Base-by-base conservation (phyloP, 2,329 filamentous ascomycete species). In the Epichloe aotearoae region DNA sequence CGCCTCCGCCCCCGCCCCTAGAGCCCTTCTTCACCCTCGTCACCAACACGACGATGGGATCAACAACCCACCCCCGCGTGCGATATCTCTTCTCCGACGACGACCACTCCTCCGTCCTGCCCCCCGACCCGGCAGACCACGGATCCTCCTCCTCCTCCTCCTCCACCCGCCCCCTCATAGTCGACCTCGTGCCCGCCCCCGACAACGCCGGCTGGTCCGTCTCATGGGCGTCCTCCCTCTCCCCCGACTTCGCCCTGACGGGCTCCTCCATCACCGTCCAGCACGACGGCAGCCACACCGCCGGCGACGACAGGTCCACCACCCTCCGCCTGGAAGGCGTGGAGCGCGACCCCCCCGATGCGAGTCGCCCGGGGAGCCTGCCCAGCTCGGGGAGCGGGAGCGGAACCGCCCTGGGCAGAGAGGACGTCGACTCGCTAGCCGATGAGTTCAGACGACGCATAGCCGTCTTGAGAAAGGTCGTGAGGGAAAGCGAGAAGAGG, bases 41-140 rank as follows among this genome's bases (percentile, higher is more conserved):
- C 56, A 82, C 87, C 62, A 89, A 95, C 65, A 69, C 76, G 11
- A 77, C 80, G n/a, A 83, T 79, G 8, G 77, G 80, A 59, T 79
- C 86, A 44, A 86, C 88, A 54, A 76, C 88, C 60, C 90, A 97
- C 64, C 93, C 91, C 1, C 82, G 80, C 49, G 82, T 95, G 1
- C 88, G 91, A 69, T 97, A 97, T 70, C 78, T 97, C 61, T 97
- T 98, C 71, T 80, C 80, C 58, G 90, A 97, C 66, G 93, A 97
- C 67, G 89, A 96, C 62, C 79, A 82, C 2, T 85, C 90, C 45
- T 85, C 89, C 44, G 72, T 86, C 43, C 73, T 95, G 38, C 85
- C 23, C 23, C 2, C 85, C 1, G 36, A 50, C 20, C 75, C 80
- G 38, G 82, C 85, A 2, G 23, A 8, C 23, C 23, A 26, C 2